Conservation (phyloP, 2,329 filamentous ascomycete genomes). For the Nannizziopsis arthrosporioides region DNA sequence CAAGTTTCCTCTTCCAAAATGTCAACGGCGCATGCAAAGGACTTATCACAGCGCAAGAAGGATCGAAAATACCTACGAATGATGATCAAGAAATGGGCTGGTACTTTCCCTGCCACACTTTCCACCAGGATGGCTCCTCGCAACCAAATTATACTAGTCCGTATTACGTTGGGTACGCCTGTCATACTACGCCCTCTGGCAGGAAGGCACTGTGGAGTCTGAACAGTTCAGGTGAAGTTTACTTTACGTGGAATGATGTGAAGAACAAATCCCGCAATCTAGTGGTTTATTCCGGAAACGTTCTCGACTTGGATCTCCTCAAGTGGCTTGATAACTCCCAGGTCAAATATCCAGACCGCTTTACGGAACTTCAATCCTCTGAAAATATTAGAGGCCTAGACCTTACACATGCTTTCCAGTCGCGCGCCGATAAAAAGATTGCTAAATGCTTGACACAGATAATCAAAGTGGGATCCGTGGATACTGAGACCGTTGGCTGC, state of each 20-base stretch:
- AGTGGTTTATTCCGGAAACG: conserved; percentile 86
- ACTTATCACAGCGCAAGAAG: conserved; percentile 59
- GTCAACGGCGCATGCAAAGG: conserved; percentile 95
- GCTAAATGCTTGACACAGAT: conserved; percentile 85
- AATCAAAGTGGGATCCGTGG: conserved; percentile 88
- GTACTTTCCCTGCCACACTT: conserved; percentile 90
- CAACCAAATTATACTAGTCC: conserved; percentile 60
- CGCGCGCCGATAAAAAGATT: conserved; percentile 62
- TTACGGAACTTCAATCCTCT: conserved; percentile 66
- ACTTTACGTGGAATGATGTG: conserved; percentile 91
- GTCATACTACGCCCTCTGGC: conserved; percentile 62
- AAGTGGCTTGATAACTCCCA: conserved; percentile 79
- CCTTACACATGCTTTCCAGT: conserved; percentile 78
- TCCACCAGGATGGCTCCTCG: conserved; percentile 85
- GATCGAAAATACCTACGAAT: conserved; percentile 71
- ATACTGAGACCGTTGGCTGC: conserved; percentile 91
- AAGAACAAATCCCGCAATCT: conserved; percentile 81
- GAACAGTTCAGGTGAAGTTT: conserved; percentile 66
- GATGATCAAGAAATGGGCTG: conserved; percentile 65
- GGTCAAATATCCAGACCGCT: conserved; percentile 62
- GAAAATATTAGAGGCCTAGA: conserved; percentile 67
- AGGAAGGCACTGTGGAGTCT: conserved; percentile 69
- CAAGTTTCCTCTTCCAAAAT: conserved; percentile 95
- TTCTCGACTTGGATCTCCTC: conserved; percentile 78
- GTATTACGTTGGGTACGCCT: conserved; percentile 75